phyloP scores from a whole-genome alignment of 2,329 filamentous ascomycete species.

The Rachicladosporium sp. region DNA sequence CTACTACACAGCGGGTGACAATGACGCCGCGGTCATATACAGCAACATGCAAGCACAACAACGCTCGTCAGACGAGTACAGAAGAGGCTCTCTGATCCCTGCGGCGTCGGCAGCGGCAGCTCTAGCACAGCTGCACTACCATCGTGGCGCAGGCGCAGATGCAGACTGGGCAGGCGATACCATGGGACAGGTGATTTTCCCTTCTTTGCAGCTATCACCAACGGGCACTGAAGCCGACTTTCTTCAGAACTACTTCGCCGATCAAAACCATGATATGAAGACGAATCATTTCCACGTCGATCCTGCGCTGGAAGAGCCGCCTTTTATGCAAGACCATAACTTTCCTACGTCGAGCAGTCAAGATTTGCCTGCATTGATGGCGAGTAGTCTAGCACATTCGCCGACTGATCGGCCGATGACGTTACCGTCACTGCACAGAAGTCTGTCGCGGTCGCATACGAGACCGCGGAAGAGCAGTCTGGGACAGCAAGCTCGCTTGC shows the following conservation, averaged over 20 bases:
- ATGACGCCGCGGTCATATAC: conserved; percentile 45
- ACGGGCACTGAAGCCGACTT: conserved; percentile 25
- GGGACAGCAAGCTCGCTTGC: conserved; percentile 61
- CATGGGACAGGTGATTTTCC: conserved; percentile 23
- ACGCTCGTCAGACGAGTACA: conserved; percentile 56
- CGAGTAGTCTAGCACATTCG: conserved; percentile 69
- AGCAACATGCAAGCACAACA: conserved; percentile 47
- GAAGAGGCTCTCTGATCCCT: conserved; percentile 50
- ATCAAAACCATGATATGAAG: conserved; percentile 28
- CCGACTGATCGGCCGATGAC: conserved; percentile 81
- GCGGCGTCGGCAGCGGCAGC: conserved; percentile 73
- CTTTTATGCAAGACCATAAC: conserved; percentile 29
- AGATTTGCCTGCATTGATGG: conserved; percentile 55
- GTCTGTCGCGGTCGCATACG: conserved; percentile 48
- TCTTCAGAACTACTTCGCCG: conserved; percentile 28
- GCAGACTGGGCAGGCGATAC: conserved; percentile 57
- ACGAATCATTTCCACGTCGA: conserved; percentile 19
- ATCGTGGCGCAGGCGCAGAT: conserved; percentile 51
- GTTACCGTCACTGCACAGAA: conserved; percentile 67
- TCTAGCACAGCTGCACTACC: conserved; percentile 70
- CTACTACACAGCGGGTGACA: conserved; percentile 39
- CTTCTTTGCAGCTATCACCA: conserved; percentile 21
- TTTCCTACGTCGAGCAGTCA: conserved; percentile 43
- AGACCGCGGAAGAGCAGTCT: conserved; percentile 78
- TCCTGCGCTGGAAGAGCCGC: conserved; percentile 45